Percentiles rank a stretch among this genome's conserved stretches.
These are phyloP conservation scores for Paramecium sonneborni DNA, from an alignment of 73 alveolate species.

Conservation along the genomic window DNA sequence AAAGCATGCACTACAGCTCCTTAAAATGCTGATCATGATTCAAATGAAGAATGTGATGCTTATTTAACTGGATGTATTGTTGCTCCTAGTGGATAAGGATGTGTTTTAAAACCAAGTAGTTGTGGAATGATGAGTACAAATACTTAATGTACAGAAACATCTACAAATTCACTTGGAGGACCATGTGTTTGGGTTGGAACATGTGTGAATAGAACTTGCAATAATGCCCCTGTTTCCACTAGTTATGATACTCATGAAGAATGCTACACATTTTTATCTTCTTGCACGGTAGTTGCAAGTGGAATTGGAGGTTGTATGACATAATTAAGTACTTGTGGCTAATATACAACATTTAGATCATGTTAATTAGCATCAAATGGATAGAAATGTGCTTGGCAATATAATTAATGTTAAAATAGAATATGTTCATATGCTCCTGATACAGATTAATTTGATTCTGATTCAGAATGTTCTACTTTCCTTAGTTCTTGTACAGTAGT, in stretches of 20 bases:
- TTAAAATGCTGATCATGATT: neutral
- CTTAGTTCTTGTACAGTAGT: slow-evolving; percentile 38
- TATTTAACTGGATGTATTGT: slow-evolving; percentile 15
- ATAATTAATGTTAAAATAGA: neutral
- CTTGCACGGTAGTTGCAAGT: slow-evolving; percentile 21
- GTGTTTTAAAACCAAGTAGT: neutral
- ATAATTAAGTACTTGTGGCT: neutral
- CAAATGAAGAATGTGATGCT: neutral
- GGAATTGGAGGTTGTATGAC: slow-evolving; percentile 41
- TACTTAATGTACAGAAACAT: neutral
- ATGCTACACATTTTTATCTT: slow-evolving; percentile 12
- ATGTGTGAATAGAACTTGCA: slow-evolving; percentile 39
- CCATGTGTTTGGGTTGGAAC: slow-evolving; percentile 23
- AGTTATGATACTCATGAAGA: slow-evolving; percentile 29
- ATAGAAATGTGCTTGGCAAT: slow-evolving; percentile 22
- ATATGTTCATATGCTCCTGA: slow-evolving; percentile 41
- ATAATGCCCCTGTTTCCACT: slow-evolving; percentile 23
- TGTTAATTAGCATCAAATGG: neutral
- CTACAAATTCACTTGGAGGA: slow-evolving; percentile 40
- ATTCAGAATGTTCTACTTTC: neutral
- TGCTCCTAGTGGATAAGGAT: slow-evolving; percentile 33
- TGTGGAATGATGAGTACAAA: neutral
- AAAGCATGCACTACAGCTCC: slow-evolving; percentile 28
- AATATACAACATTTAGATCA: neutral
- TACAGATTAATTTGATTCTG: neutral